These are phyloP conservation scores for Solanum tarijense DNA, from an alignment of 257 asterid genomes.

Conservation along the genomic window DNA sequence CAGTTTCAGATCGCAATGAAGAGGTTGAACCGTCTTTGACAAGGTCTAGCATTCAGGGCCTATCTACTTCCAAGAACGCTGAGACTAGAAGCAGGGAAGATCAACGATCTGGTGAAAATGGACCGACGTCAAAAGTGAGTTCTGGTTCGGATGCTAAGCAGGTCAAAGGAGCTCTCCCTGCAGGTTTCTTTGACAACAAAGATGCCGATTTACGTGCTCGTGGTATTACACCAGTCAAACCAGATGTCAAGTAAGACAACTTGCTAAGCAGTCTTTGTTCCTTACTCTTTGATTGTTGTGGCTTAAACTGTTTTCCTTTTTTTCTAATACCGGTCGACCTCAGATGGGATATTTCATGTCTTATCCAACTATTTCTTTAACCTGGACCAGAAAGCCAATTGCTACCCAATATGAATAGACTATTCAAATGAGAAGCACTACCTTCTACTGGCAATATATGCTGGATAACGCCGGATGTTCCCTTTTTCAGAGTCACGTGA, in stretches of 20 bases:
- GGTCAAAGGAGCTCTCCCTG: constrained; percentile 70
- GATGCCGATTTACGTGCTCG: constrained; percentile 94
- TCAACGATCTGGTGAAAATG: constrained; percentile 22
- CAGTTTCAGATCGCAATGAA: constrained; percentile 22
- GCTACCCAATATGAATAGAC: neutral
- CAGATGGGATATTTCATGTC: neutral
- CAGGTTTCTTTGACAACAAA: constrained; percentile 85
- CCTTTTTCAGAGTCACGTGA: neutral
- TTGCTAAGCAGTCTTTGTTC: neutral
- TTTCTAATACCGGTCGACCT: neutral
- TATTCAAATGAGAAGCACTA: neutral
- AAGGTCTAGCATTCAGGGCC: constrained; percentile 20
- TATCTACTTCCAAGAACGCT: constrained; percentile 4
- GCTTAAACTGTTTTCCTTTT: neutral
- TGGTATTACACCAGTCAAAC: constrained; percentile 81
- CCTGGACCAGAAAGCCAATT: neutral
- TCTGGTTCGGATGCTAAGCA: constrained; percentile 46
- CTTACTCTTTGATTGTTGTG: neutral
- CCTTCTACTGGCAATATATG: neutral
- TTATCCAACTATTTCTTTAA: neutral
- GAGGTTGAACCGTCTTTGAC: constrained; percentile 17
- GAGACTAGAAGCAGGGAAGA: constrained; percentile 14
- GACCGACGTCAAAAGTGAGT: constrained; percentile 17
- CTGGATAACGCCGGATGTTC: neutral
- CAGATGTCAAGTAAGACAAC: constrained; percentile 69